Evolutionary conservation across 768 basidiomycete species (phyloP).

Genomic region (Lactifluus subvellereus): DNA sequence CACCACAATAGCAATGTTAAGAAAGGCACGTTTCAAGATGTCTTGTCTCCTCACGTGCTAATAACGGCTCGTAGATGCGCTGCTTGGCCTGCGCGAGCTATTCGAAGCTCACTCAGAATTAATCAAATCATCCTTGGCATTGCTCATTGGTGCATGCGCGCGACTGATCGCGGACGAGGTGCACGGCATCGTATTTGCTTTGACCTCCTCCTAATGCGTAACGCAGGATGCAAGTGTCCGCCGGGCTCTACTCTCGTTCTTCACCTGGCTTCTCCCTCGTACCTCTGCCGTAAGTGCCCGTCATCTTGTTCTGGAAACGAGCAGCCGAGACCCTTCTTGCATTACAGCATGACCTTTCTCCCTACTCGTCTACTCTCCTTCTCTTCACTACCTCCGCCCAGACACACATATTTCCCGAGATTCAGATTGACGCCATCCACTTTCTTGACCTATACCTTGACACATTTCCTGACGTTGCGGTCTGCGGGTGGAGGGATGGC

Average conservation of each 20-base stretch:
- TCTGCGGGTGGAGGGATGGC: constrained; percentile 60
- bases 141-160: constrained; percentile 54
- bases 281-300: constrained; percentile 46
- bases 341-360: constrained; percentile 57
- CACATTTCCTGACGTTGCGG: constrained; percentile 58
- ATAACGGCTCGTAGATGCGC: constrained; percentile 48
- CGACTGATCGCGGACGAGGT: constrained; percentile 82
- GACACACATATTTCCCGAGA: constrained; percentile 93
- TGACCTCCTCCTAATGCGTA: background rate
- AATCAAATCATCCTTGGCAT: constrained; percentile 45
- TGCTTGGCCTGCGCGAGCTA: constrained; percentile 67
- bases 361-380: constrained; percentile 70
- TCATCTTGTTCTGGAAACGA: background rate
- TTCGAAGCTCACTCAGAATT: constrained; percentile 56
- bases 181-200: constrained; percentile 24
- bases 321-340: background rate
- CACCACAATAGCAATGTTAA: constrained; percentile 73
- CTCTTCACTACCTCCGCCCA: constrained; percentile 88
- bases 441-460: constrained; percentile 73
- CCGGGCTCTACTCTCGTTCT: constrained; percentile 60
- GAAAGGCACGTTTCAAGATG: constrained; percentile 49
- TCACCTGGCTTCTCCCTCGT: constrained; percentile 65
- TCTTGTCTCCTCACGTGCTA: constrained; percentile 9
- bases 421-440: constrained; percentile 82
- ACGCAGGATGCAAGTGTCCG: constrained; percentile 74